phyloP scores from a whole-genome alignment of 2,329 filamentous ascomycete genomes.

The Sporothrix pseudoabietina region DNA sequence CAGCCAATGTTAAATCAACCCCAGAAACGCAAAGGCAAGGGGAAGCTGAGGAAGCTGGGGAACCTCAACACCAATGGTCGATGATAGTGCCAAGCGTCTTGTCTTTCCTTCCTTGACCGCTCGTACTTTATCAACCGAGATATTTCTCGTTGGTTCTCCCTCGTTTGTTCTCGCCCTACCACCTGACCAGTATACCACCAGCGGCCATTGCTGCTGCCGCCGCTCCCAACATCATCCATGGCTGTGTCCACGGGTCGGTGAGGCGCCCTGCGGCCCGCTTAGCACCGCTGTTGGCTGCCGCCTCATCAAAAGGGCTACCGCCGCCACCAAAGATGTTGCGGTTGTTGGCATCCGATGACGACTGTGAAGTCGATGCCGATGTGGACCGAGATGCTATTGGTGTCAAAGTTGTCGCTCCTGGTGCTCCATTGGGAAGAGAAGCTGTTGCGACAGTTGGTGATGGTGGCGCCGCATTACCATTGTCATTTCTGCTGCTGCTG shows the following conservation, averaged over 20 bases:
- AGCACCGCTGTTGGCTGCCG: conserved; percentile 16
- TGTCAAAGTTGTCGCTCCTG: not conserved
- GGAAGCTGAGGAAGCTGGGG: not conserved
- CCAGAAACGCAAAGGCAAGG: not conserved
- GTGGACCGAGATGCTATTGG: not conserved
- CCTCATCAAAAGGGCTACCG: conserved; percentile 39
- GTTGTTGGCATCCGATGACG: not conserved
- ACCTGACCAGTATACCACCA: conserved; percentile 10
- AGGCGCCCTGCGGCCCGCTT: not conserved
- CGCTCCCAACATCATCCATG: conserved; percentile 8
- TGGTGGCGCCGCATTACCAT: conserved; percentile 1
- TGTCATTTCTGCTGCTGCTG: not conserved
- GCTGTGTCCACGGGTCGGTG: conserved; percentile 8
- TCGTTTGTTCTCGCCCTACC: not conserved
- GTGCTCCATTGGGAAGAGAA: not conserved
- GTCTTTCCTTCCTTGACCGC: not conserved
- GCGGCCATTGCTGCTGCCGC: not conserved
- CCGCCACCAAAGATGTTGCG: conserved; percentile 28
- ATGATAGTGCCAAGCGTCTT: not conserved
- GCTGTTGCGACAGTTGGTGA: not conserved
- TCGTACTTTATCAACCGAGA: not conserved
- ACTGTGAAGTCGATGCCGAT: not conserved
- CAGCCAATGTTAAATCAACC: not conserved
- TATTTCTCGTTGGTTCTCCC: not conserved
- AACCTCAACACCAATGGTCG: not conserved